Base-by-base conservation (phyloP, 2,329 filamentous ascomycete species). In the Aspergillus jensenii region DNA sequence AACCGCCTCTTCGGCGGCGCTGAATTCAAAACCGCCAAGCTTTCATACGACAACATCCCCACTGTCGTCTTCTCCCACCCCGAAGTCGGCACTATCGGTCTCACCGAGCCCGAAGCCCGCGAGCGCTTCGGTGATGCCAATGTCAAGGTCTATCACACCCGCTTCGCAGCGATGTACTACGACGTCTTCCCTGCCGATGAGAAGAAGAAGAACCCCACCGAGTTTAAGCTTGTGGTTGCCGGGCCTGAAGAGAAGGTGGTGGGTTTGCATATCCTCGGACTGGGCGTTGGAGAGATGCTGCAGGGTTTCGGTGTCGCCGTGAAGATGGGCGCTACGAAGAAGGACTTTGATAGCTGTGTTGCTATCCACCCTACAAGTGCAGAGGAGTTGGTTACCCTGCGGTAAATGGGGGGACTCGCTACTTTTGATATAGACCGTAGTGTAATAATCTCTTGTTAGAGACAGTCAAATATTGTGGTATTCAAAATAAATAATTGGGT, bases 301-400 rank as follows among this genome's bases (percentile, higher is more conserved):
- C 84, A 92, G 76, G 84, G 89, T 63, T 90, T 92, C 71, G 89
- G 87, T 50, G 87, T 91, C 21, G 89, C 88, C 15, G 76, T 91
- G 65, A 90, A 90, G 82, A 91, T 91, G 89, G 89, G 89, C 45
- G 89, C 89, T 35, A 90, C 86, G 55, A 91, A 91, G 84, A 83
- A 82, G 65, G 87, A 90, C 73, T 89, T 91, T 73, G 89, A 91
- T 70, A 87, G 80, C 69, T 89, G 86, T 67, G 86, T 91, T 53
- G 88, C 89, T 58, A 91, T 91, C 66, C 89, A 91, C 75, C 89
- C 89, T 19, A 91, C 89, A 12, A 89, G 87, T 65, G 86, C 89
- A 1, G 89, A 91, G 76, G 89, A 91, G 76, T 71, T 91, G 74
- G 88, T 90, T 50, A 76, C 74, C 23, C 37, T 74, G 62, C 88